Evolutionary conservation across 1,139 yeast genomes (phyloP).

Genomic region (Taphrina deformans): DNA sequence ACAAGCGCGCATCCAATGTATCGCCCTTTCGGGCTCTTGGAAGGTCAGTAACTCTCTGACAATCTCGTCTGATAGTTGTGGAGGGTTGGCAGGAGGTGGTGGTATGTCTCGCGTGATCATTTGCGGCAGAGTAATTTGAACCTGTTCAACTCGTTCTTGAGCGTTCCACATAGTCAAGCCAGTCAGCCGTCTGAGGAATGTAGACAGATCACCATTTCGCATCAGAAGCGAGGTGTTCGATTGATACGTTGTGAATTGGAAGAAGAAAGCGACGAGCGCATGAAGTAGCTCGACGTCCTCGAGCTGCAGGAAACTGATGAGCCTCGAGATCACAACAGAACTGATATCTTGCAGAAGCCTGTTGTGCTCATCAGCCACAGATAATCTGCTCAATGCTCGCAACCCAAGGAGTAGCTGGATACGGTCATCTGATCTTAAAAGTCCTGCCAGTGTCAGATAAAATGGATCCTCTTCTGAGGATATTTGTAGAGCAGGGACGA

Average conservation of each 20-base stretch:
- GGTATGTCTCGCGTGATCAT: slow-evolving; percentile 39
- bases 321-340: slow-evolving; percentile 45
- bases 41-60: slow-evolving; percentile 61
- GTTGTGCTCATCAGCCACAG: slow-evolving; percentile 47
- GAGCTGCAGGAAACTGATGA: slow-evolving; percentile 49
- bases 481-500: slow-evolving; percentile 79
- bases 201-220: slow-evolving; percentile 35
- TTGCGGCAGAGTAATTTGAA: background rate
- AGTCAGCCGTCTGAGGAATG: slow-evolving; percentile 50
- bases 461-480: slow-evolving; percentile 54
- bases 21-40: slow-evolving; percentile 87
- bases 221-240: slow-evolving; percentile 43
- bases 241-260: slow-evolving; percentile 62
- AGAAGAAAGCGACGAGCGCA: slow-evolving; percentile 64
- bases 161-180: slow-evolving; percentile 60
- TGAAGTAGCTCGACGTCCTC: slow-evolving; percentile 60
- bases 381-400: slow-evolving; percentile 47
- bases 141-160: slow-evolving; percentile 38
- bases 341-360: slow-evolving; percentile 40
- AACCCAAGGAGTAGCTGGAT: slow-evolving; percentile 47
- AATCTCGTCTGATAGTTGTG: slow-evolving; percentile 61
- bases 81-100: slow-evolving; percentile 60
- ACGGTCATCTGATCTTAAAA: slow-evolving; percentile 44
- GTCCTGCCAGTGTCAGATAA: slow-evolving; percentile 41
- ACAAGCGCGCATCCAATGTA: slow-evolving; percentile 89